Conservation (phyloP, 371 early-diverging fungal species). For the Mucor sp. region DNA sequence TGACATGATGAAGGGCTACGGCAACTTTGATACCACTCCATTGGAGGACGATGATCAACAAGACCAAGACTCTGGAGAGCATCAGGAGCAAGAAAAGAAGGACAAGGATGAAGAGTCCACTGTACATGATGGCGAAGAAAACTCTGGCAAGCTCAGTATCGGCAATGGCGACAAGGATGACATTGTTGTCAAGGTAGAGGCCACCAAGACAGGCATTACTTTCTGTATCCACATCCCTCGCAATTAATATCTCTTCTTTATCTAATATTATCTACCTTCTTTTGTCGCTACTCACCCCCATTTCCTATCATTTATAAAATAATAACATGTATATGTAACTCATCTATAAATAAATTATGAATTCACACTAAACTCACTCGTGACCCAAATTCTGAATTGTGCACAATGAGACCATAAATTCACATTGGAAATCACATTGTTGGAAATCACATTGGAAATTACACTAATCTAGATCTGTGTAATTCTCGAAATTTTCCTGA, state of each 20-base stretch:
- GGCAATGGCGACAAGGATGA: constrained; percentile 26
- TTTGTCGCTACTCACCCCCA: too few species aligned
- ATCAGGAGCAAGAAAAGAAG: background rate
- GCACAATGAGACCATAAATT: background rate
- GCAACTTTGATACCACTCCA: constrained; percentile 6
- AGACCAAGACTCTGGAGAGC: background rate
- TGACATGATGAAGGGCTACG: constrained; percentile 19
- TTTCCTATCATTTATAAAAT: too few species aligned
- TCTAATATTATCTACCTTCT: background rate
- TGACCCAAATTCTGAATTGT: background rate
- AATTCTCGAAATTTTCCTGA: background rate
- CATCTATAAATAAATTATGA: too few species aligned
- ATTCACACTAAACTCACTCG: too few species aligned
- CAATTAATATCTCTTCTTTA: constrained; percentile 4
- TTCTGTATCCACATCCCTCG: constrained; percentile 33
- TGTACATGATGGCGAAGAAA: background rate
- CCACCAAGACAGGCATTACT: constrained; percentile 30
- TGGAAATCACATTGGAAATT: background rate
- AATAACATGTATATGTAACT: background rate
- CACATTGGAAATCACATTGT: background rate
- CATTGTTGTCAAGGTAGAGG: constrained; percentile 34
- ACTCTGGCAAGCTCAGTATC: constrained; percentile 4
- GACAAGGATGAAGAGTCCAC: constrained; percentile 18
- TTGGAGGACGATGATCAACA: constrained; percentile 1
- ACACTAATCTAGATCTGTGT: background rate